phyloP scores from a whole-genome alignment of 1,284 basidiomycete genomes.

The Trichosporon asahii region DNA sequence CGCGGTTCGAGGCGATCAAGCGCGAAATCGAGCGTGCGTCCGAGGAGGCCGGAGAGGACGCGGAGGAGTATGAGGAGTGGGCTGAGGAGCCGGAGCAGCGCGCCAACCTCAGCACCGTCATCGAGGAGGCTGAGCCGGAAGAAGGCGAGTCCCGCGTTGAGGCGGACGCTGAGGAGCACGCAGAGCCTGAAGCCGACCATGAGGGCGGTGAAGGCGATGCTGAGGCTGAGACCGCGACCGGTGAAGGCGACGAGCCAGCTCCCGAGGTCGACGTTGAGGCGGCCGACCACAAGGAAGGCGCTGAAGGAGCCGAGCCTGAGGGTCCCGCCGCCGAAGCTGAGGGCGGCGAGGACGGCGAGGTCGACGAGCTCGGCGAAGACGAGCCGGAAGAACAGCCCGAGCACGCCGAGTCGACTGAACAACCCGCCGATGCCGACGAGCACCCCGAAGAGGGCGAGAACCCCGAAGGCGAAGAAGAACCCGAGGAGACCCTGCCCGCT shows the following conservation, averaged over 20 bases:
- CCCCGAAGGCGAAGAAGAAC: not conserved
- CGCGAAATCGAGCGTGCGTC: constrained; percentile 27
- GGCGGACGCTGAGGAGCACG: not conserved
- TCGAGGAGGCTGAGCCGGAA: not conserved
- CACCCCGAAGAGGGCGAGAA: not conserved
- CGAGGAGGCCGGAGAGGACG: not conserved
- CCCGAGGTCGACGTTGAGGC: not conserved
- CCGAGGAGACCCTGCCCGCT: not conserved
- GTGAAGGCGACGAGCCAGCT: not conserved
- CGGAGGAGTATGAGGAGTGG: constrained; percentile 5
- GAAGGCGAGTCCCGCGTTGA: not conserved
- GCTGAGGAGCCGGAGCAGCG: constrained; percentile 11
- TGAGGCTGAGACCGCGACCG: not conserved
- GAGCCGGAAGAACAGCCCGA: not conserved
- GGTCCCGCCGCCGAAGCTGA: not conserved
- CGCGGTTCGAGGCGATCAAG: constrained; percentile 43
- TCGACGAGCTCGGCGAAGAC: not conserved
- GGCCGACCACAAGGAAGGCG: not conserved
- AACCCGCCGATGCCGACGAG: not conserved
- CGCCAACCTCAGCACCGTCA: not conserved
- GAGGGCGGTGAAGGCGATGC: not conserved
- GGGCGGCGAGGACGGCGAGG: not conserved
- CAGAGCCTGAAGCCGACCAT: not conserved
- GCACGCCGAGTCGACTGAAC: not conserved
- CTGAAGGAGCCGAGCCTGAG: not conserved